Conservation (phyloP, 768 basidiomycete genomes). For the Dioszegia crocea region DNA sequence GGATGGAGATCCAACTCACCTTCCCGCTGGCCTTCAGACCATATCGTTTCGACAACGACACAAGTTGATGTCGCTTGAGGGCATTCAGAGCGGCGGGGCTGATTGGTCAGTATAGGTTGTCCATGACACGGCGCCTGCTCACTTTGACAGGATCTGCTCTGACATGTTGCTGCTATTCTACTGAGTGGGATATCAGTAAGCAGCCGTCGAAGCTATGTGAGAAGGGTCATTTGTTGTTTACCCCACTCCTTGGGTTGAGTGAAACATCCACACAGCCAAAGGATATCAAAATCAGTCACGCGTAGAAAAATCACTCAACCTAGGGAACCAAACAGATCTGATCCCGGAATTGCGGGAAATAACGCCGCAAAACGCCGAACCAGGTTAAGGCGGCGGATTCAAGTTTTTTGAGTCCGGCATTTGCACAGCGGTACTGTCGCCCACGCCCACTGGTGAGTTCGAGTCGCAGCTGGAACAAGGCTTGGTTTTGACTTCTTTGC, state of each 20-base stretch:
- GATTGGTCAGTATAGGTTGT: background rate
- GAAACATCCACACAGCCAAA: slow-evolving; percentile 6
- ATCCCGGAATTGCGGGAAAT: background rate
- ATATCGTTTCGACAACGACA: slow-evolving; percentile 40
- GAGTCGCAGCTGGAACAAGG: too few relatives aligned
- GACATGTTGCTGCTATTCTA: slow-evolving; percentile 9
- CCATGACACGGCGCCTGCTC: slow-evolving; percentile 1
- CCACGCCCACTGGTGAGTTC: too few relatives aligned
- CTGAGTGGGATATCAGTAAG: too few relatives aligned
- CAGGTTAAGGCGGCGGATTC: background rate
- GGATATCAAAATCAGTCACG: slow-evolving; percentile 9
- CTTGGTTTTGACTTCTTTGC: too few relatives aligned
- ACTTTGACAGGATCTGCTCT: slow-evolving; percentile 39
- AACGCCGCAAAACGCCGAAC: background rate
- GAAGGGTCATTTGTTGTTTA: too few relatives aligned
- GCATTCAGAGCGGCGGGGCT: slow-evolving; percentile 40
- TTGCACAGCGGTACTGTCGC: too few relatives aligned
- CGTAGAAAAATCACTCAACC: slow-evolving; percentile 4
- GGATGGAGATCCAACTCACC: slow-evolving; percentile 20
- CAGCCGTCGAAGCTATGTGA: too few relatives aligned
- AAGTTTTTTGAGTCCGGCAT: background rate
- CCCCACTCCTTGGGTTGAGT: too few relatives aligned
- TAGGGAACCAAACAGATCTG: background rate
- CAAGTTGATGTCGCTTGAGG: slow-evolving; percentile 40
- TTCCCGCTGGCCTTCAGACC: slow-evolving; percentile 41